Conservation (phyloP, 768 basidiomycete genomes). For the Boletus tomentosulus region DNA sequence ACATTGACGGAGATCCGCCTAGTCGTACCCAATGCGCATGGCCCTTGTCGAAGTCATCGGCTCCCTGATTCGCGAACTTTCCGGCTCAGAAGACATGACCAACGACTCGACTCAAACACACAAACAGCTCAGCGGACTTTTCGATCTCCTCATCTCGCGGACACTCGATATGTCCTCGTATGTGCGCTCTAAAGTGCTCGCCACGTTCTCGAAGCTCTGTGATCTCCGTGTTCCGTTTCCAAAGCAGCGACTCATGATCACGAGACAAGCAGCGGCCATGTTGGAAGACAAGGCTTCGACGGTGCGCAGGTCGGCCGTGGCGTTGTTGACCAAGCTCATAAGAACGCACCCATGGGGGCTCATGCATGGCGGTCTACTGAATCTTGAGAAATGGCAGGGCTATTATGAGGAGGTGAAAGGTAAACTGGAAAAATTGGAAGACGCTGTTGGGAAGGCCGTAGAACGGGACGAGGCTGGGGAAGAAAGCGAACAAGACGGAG, state of each 20-base stretch:
- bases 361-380: conserved; percentile 79
- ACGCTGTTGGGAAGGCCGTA: conserved; percentile 32
- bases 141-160: conserved; percentile 82
- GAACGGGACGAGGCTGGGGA: conserved; percentile 31
- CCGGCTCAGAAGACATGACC: conserved; percentile 46
- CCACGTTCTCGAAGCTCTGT: conserved; percentile 71
- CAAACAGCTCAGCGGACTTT: conserved; percentile 77
- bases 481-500: background rate
- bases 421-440: conserved; percentile 70
- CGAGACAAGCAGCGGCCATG: conserved; percentile 70
- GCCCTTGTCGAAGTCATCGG: conserved; percentile 91
- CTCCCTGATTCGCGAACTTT: conserved; percentile 77
- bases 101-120: conserved; percentile 43
- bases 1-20: background rate
- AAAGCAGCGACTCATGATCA: conserved; percentile 74
- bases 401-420: conserved; percentile 59
- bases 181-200: conserved; percentile 85
- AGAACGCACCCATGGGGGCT: conserved; percentile 85
- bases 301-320: conserved; percentile 82
- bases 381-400: conserved; percentile 66
- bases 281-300: conserved; percentile 87
- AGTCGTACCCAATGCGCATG: conserved; percentile 97
- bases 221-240: conserved; percentile 79
- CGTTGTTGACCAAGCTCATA: conserved; percentile 69
- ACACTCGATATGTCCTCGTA: conserved; percentile 85